These are phyloP conservation scores for Phytophthora ramorum DNA, from an alignment of 352 stramenopile genomes.

Conservation along the genomic window DNA sequence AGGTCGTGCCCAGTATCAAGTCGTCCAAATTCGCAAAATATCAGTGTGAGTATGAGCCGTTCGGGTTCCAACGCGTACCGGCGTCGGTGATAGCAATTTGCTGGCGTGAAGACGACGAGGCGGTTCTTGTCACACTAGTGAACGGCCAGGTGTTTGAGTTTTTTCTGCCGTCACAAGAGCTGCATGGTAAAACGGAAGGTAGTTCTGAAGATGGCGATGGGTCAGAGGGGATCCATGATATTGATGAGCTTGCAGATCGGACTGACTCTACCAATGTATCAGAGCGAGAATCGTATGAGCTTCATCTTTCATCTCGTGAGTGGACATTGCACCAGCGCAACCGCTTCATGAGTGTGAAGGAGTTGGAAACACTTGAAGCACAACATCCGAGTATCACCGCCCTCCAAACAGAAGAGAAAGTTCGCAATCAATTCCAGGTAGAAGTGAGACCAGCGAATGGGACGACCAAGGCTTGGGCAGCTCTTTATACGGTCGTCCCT, in stretches of 20 bases:
- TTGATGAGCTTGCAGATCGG: conserved; percentile 4
- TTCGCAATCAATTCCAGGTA: conserved; percentile 58
- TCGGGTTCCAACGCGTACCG: conserved; percentile 74
- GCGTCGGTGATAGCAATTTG: conserved; percentile 47
- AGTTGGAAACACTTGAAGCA: conserved; percentile 55
- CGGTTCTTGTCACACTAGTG: conserved; percentile 70
- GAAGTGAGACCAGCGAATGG: conserved; percentile 34
- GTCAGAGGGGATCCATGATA: conserved; percentile 3
- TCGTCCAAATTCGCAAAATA: conserved; percentile 63
- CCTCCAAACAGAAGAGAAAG: conserved; percentile 53
- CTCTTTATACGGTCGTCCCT: conserved; percentile 42
- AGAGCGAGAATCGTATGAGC: conserved; percentile 63
- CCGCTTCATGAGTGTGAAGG: conserved; percentile 55
- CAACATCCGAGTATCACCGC: conserved; percentile 46
- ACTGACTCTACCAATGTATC: not conserved
- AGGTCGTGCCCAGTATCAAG: conserved; percentile 53
- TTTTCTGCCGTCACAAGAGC: conserved; percentile 46
- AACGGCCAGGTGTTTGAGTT: conserved; percentile 76
- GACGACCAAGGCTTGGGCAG: conserved; percentile 41
- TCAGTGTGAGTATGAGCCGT: conserved; percentile 66
- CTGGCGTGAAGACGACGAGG: conserved; percentile 75
- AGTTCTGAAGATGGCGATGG: conserved; percentile 11
- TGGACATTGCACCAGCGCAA: conserved; percentile 54
- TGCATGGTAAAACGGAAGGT: conserved; percentile 11
- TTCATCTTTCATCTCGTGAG: conserved; percentile 49